Conservation (phyloP, 2,329 filamentous ascomycete genomes). For the Cladosporium halotolerans region DNA sequence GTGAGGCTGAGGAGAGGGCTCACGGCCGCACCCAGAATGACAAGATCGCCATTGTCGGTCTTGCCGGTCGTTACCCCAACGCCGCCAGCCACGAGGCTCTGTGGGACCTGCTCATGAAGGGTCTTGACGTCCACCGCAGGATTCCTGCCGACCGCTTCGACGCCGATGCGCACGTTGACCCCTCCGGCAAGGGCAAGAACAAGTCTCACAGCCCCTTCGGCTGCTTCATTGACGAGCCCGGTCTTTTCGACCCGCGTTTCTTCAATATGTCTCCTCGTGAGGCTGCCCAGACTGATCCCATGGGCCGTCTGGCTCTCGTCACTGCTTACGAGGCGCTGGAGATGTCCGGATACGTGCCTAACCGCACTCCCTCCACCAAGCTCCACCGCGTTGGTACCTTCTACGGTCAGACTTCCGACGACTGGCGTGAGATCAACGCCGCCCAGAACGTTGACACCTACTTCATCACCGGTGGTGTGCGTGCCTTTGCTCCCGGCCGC, state of each 20-base stretch:
- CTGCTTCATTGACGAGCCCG: slow-evolving; percentile 69
- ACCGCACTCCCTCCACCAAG: slow-evolving; percentile 62
- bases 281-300: slow-evolving; percentile 73
- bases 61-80: slow-evolving; percentile 71
- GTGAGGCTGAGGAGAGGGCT: slow-evolving; percentile 22
- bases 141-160: slow-evolving; percentile 69
- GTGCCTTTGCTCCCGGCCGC: slow-evolving; percentile 56
- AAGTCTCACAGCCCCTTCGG: slow-evolving; percentile 71
- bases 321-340: slow-evolving; percentile 78
- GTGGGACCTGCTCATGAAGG: slow-evolving; percentile 69
- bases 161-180: slow-evolving; percentile 63
- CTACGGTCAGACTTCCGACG: slow-evolving; percentile 69
- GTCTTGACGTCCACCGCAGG: slow-evolving; percentile 65
- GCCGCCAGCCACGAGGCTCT: slow-evolving; percentile 64
- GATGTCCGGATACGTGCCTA: slow-evolving; percentile 70
- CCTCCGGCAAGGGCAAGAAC: slow-evolving; percentile 66
- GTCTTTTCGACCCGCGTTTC: slow-evolving; percentile 73
- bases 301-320: slow-evolving; percentile 68
- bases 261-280: slow-evolving; percentile 84
- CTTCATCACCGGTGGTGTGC: slow-evolving; percentile 59
- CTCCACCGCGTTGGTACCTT: slow-evolving; percentile 63
- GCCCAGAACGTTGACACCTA: slow-evolving; percentile 65
- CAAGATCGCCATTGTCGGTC: slow-evolving; percentile 80
- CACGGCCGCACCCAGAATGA: slow-evolving; percentile 48
- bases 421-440: slow-evolving; percentile 70